Conservation (phyloP, 2,329 filamentous ascomycete species). For the Sporothrix humicola region DNA sequence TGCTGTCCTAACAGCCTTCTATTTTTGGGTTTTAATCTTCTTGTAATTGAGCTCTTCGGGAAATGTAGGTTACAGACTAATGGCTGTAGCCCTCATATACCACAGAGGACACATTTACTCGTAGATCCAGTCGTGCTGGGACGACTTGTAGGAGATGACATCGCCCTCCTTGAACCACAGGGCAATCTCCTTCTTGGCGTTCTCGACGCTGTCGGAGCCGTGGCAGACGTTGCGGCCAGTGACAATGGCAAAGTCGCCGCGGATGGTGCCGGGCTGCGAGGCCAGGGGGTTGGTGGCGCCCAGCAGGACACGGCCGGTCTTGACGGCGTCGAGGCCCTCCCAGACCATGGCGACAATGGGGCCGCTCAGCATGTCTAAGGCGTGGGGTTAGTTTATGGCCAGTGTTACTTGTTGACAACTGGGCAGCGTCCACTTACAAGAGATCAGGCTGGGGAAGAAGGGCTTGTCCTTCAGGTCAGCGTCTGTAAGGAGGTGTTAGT, state of each 20-base stretch:
- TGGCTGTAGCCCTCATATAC: too few relatives aligned
- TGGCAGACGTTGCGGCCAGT: constrained; percentile 99
- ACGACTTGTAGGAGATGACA: constrained; percentile 80
- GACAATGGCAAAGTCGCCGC: constrained; percentile 84
- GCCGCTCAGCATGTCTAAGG: constrained; percentile 89
- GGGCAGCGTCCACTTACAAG: too few relatives aligned
- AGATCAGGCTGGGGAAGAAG: constrained; percentile 94
- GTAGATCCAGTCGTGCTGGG: constrained; percentile 93
- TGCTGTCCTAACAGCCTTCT: constrained; percentile 1
- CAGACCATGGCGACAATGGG: constrained; percentile 99
- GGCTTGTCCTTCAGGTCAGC: constrained; percentile 89
- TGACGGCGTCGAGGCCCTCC: constrained; percentile 98
- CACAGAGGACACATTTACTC: constrained; percentile 57
- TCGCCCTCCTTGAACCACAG: constrained; percentile 96
- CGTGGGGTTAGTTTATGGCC: too few relatives aligned
- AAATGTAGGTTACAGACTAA: too few relatives aligned
- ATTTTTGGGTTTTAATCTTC: neutral
- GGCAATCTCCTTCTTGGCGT: constrained; percentile 98
- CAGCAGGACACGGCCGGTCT: constrained; percentile 94
- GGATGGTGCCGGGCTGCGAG: constrained; percentile 96
- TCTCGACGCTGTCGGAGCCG: constrained; percentile 98
- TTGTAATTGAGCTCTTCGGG: too few relatives aligned
- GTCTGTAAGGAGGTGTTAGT: constrained; percentile 57
- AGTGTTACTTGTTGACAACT: too few relatives aligned
- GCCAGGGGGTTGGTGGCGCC: constrained; percentile 98